These are phyloP conservation scores for Magnolia sinica DNA, from an alignment of 164 flowering plant genomes.

Conservation along the genomic window DNA sequence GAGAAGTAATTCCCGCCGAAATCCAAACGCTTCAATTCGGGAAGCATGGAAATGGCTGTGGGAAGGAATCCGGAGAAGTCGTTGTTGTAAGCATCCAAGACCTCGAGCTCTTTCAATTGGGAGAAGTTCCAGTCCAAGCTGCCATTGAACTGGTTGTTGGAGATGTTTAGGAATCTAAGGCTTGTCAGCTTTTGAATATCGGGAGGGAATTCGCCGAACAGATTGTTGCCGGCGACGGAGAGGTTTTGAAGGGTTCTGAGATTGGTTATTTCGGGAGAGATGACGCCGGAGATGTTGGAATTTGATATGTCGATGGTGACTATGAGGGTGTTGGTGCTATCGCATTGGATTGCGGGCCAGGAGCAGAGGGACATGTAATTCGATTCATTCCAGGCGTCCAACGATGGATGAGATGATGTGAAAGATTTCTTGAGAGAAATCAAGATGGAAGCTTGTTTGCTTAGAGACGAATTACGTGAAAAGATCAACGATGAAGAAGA, in stretches of 20 bases:
- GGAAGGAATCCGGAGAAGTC: conserved; percentile 50
- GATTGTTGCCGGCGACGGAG: conserved; percentile 40
- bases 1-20: conserved; percentile 64
- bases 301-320: conserved; percentile 46
- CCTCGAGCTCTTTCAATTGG: conserved; percentile 32
- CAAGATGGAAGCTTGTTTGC: conserved; percentile 43
- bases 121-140: conserved; percentile 45
- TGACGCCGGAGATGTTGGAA: conserved; percentile 43
- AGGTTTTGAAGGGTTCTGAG: conserved; percentile 37
- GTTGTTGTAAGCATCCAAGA: conserved; percentile 57
- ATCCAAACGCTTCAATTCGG: conserved; percentile 39
- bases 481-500: conserved; percentile 24
- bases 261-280: conserved; percentile 37
- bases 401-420: conserved; percentile 18
- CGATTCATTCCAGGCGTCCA: conserved; percentile 41
- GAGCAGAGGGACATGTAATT: conserved; percentile 45
- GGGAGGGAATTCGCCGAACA: conserved; percentile 35
- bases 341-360: conserved; percentile 62
- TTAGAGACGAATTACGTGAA: conserved; percentile 26
- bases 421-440: conserved; percentile 43
- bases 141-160: conserved; percentile 56
- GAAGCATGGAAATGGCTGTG: conserved; percentile 26
- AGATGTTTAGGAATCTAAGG: conserved; percentile 50
- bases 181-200: conserved; percentile 27
- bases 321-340: conserved; percentile 22